Evolutionary conservation across 2,329 filamentous ascomycete genomes (phyloP), one percentile per base, ranked within the genome.

Genomic region (Aureobasidium pullulans): DNA sequence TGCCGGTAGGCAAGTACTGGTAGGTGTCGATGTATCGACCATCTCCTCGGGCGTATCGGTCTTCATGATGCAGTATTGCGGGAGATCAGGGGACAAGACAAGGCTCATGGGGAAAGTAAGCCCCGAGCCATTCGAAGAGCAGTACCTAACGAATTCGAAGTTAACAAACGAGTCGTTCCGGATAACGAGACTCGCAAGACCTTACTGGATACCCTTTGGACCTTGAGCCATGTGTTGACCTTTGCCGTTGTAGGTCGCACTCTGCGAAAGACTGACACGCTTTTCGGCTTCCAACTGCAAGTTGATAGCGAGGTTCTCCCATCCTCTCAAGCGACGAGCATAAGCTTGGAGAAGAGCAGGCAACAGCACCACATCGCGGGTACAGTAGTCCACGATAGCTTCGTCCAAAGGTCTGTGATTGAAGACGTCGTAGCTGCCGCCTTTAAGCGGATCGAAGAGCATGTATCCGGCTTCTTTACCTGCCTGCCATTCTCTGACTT

Each of bases 391-490:
- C 23, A 67, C 57, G 2, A 81, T 71, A 0, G 73, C 73, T 2
- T 63, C 10, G 0, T 62, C 43, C 6, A 83, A 60, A 0, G 81
- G 80, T 0, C 79, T 71, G 46, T 69, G 52, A 60, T 77, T 74
- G 64, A 83, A 83, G 0, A 80, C 74, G 13, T 75, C 69, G 62
- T 77, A 79, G 9, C 62, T 67, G 0, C 79, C 80, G 1, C 79
- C 79, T 1, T 54, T 56, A 31, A 74, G 66, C 0, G 76, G 75
- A 4, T 65, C 65, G 62, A 79, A 81, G 3, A 81, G 67, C 1
- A 54, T 60, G 0, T 53, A 8, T 0, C 76, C 76, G 6, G 67
- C 62, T 0, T 73, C 67, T 62, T 81, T 81, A 34, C 62, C 59
- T 0, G 28, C 49, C n/a, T 64, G 60, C 70, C 73, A 78, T 2